phyloP scores from a whole-genome alignment of 441 rosid genomes.

The Bruguiera hainesii region DNA sequence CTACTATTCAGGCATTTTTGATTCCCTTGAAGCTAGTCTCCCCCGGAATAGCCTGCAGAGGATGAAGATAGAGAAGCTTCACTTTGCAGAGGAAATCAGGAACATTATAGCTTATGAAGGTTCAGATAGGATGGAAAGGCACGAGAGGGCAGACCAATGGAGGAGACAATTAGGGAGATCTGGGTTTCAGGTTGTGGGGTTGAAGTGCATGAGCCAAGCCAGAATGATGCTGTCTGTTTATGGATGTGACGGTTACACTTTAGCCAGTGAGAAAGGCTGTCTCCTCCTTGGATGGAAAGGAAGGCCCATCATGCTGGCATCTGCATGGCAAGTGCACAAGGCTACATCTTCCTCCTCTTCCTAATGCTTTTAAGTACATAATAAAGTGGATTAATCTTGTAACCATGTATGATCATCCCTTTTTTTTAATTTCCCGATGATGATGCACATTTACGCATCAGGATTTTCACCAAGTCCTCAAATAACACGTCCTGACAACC shows the following conservation, averaged over 20 bases:
- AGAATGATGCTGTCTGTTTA: conserved; percentile 60
- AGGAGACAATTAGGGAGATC: conserved; percentile 66
- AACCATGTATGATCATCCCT: too few species aligned
- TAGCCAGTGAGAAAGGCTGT: conserved; percentile 46
- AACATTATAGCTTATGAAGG: conserved; percentile 62
- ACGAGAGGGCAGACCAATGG: conserved; percentile 72
- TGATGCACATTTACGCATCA: too few species aligned
- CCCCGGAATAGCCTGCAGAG: conserved; percentile 50
- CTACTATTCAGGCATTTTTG: conserved; percentile 62
- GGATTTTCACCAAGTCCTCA: too few species aligned
- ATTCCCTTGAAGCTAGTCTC: conserved; percentile 57
- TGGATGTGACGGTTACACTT: conserved; percentile 60
- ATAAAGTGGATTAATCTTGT: too few species aligned
- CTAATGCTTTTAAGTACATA: neutral
- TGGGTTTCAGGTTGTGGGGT: conserved; percentile 50
- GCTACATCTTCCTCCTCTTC: conserved; percentile 8
- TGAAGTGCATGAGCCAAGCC: conserved; percentile 56
- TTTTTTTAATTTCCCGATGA: too few species aligned
- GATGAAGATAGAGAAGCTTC: conserved; percentile 53
- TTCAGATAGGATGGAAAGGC: conserved; percentile 46
- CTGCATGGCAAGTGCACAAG: conserved; percentile 58
- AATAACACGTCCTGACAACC: too few species aligned
- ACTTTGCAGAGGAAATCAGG: conserved; percentile 55
- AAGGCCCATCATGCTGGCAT: conserved; percentile 64
- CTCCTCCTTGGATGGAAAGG: conserved; percentile 71